Base-by-base conservation (phyloP, 2,329 filamentous ascomycete species). In the Lecanicillium sp. region DNA sequence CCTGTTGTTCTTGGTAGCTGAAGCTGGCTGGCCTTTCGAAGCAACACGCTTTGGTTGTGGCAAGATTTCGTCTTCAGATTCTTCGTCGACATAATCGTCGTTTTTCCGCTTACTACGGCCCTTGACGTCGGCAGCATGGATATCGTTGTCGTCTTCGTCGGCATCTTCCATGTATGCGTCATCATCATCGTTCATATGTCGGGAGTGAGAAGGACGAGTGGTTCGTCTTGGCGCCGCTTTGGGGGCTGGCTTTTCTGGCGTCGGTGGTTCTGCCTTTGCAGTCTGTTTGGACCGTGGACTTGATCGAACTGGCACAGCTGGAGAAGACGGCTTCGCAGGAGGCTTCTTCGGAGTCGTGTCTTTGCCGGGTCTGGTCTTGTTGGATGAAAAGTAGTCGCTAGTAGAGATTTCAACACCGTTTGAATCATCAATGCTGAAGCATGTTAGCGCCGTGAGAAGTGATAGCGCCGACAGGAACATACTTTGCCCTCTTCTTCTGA, bases 41-140 rank as follows among this genome's bases (percentile, higher is more conserved):
- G 69, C 67, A n/a, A 68, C 55, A 29, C 68, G 71, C 54, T 75
- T 83, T 1, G 80, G 71, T 49, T 76, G 71, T 1, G 80, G 71
- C 9, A 73, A 58, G 18, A 75, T 54, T 34, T 86, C 79, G 22
- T 87, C 82, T 39, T 92, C 86, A 33, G 80, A 83, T 15, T 78
- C 77, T 43, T 83, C 83, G 43, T 83, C 83, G 42, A 75, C 71
- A 40, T 89, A 86, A 38, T 86, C 81, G 52, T 92, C 85, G 29
- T 79, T 79, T 50, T 78, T 83, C 35, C 75, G 70, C 55, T 79
- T 85, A 41, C 73, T 77, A 32, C 74, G 66, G 34, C 73, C 73
- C 54, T 79, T 83, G 25, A 72, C 73, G 46, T 85, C 79, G 4
- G 83, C 80, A 12, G 81, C 83, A 58, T 89, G 89, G 15, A 95